These are phyloP conservation scores for Trichoderma sp. DNA, from an alignment of 2,329 filamentous ascomycete species.

Conservation along the genomic window DNA sequence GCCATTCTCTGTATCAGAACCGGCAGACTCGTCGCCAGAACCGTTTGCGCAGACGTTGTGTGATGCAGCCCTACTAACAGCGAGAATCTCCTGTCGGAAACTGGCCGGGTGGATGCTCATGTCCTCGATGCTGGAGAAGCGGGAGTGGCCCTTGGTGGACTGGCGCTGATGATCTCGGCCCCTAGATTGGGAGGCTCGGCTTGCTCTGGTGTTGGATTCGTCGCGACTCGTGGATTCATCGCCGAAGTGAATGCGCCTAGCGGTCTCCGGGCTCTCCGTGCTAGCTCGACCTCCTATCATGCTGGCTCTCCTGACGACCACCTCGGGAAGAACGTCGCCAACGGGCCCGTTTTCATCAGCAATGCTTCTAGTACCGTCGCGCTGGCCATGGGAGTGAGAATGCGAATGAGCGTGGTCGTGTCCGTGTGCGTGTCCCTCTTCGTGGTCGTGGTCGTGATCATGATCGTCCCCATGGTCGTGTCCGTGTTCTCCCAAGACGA, in stretches of 20 bases:
- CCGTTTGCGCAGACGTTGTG: slow-evolving; percentile 58
- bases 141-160: slow-evolving; percentile 54
- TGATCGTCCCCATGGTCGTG: slow-evolving; percentile 75
- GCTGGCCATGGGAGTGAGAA: slow-evolving; percentile 43
- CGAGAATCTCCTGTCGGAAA: slow-evolving; percentile 91
- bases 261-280: slow-evolving; percentile 39
- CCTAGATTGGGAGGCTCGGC: slow-evolving; percentile 41
- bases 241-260: slow-evolving; percentile 48
- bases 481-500: slow-evolving; percentile 90
- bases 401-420: slow-evolving; percentile 44
- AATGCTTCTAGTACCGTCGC: slow-evolving; percentile 45
- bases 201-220: slow-evolving; percentile 36
- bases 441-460: slow-evolving; percentile 58
- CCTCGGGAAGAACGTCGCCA: slow-evolving; percentile 65
- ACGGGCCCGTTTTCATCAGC: slow-evolving; percentile 62
- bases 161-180: slow-evolving; percentile 51
- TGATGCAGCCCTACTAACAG: slow-evolving; percentile 58
- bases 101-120: slow-evolving; percentile 87
- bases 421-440: slow-evolving; percentile 48
- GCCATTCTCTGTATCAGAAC: slow-evolving; percentile 46
- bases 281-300: slow-evolving; percentile 34
- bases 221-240: slow-evolving; percentile 36
- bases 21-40: slow-evolving; percentile 51
- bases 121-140: slow-evolving; percentile 67
- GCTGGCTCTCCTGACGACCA: slow-evolving; percentile 55